Evolutionary conservation across 2,329 filamentous ascomycete species (phyloP).

Genomic region (Polytolypa hystricis): DNA sequence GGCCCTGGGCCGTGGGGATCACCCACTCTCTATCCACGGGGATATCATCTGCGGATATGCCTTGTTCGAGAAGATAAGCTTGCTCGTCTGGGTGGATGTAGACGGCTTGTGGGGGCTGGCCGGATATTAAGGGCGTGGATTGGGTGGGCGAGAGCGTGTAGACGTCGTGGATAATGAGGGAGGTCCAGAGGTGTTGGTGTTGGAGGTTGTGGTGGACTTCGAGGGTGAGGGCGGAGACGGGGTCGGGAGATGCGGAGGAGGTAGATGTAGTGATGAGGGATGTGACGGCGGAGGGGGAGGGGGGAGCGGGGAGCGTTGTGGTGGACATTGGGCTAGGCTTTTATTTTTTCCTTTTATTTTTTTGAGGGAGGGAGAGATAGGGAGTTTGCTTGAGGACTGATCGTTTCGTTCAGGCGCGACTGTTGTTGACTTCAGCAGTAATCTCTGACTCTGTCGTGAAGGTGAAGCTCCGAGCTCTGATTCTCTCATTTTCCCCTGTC

Average conservation of each 20-base stretch:
- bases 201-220: conserved; percentile 54
- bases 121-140: conserved; percentile 45
- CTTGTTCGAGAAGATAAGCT: conserved; percentile 45
- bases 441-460: no score
- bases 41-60: conserved; percentile 36
- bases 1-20: conserved; percentile 46
- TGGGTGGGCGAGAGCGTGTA: conserved; percentile 19
- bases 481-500: no score
- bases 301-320: conserved; percentile 14
- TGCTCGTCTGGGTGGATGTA: conserved; percentile 58
- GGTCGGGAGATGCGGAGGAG: conserved; percentile 15
- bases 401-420: no score
- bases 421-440: no score
- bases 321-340: not conserved
- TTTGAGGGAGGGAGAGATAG: no score
- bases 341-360: not conserved
- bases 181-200: conserved; percentile 52
- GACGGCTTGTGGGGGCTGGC: conserved; percentile 48
- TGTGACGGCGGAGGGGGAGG: conserved; percentile 29
- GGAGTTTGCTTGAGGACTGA: no score
- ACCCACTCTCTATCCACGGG: conserved; percentile 47
- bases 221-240: conserved; percentile 38
- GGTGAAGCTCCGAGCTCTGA: no score
- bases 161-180: conserved; percentile 41
- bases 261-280: conserved; percentile 25